phyloP scores from a whole-genome alignment of 148 eudicot species.

The Camellia sinensis region DNA sequence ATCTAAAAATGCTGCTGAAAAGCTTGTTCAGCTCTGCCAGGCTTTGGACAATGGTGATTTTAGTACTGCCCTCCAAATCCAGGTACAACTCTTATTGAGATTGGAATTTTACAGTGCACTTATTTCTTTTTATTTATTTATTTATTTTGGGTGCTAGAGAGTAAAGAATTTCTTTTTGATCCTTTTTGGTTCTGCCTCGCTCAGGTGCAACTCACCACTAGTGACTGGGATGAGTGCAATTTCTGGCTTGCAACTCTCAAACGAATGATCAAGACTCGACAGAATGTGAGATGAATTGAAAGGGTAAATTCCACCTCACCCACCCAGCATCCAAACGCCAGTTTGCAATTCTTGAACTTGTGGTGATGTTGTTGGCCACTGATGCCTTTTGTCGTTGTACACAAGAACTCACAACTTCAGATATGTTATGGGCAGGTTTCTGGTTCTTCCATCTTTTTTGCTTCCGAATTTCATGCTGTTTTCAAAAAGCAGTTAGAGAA shows the following conservation, averaged over 20 bases:
- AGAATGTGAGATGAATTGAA: conserved; percentile 15
- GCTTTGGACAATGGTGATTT: conserved; percentile 81
- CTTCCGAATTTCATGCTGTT: neutral
- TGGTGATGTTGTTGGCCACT: neutral
- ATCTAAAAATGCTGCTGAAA: conserved; percentile 81
- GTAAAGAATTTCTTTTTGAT: neutral
- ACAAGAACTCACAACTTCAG: conserved; percentile 10
- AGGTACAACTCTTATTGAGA: conserved; percentile 39
- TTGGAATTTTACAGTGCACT: neutral
- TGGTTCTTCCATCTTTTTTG: neutral
- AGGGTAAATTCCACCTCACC: conserved; percentile 6
- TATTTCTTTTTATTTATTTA: neutral
- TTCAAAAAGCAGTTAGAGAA: conserved; percentile 5
- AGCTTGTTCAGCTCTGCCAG: conserved; percentile 87
- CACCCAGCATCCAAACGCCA: neutral
- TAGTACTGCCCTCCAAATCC: conserved; percentile 79
- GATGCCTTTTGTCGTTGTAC: conserved; percentile 19
- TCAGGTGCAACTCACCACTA: conserved; percentile 24
- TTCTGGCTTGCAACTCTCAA: conserved; percentile 31
- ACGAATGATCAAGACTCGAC: conserved; percentile 29
- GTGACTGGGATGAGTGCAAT: conserved; percentile 32
- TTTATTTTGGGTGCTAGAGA: neutral
- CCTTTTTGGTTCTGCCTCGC: neutral
- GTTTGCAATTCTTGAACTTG: neutral
- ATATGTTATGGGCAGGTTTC: conserved; percentile 10